These are phyloP conservation scores for Meyerozyma carpophila DNA, from an alignment of 1,139 yeast species.

Conservation along the genomic window DNA sequence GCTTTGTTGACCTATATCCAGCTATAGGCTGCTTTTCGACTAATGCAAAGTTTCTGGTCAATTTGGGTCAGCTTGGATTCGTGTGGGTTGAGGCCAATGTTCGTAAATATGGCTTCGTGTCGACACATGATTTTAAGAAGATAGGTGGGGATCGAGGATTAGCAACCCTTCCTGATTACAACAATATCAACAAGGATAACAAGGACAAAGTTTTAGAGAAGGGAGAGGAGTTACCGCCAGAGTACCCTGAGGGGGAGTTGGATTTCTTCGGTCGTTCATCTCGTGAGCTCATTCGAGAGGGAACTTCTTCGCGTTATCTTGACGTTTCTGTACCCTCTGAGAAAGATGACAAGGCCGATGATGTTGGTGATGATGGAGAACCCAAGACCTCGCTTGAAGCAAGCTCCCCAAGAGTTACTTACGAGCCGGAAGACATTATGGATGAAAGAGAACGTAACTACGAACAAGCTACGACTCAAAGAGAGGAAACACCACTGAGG, in stretches of 20 bases:
- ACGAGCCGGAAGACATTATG: conserved; percentile 38
- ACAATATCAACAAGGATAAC: conserved; percentile 15
- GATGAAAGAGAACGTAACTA: conserved; percentile 33
- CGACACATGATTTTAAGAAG: conserved; percentile 35
- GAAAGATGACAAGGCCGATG: conserved; percentile 5
- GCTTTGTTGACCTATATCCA: conserved; percentile 78
- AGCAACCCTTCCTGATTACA: conserved; percentile 38
- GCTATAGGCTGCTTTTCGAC: conserved; percentile 77
- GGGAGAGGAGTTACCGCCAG: conserved; percentile 72
- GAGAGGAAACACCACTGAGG: background rate
- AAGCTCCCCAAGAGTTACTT: conserved; percentile 21
- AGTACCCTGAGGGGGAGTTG: conserved; percentile 56
- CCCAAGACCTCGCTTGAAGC: background rate
- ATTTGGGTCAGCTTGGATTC: conserved; percentile 87
- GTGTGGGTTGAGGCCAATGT: conserved; percentile 96
- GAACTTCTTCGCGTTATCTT: conserved; percentile 7
- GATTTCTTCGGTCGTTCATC: conserved; percentile 55
- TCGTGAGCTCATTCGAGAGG: conserved; percentile 21
- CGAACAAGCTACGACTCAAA: conserved; percentile 16
- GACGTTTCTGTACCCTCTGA: background rate
- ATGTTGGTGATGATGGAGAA: conserved; percentile 9
- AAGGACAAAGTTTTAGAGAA: conserved; percentile 54
- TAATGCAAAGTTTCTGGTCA: conserved; percentile 73
- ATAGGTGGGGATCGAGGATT: conserved; percentile 41
- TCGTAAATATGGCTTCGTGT: conserved; percentile 86